Conservation (phyloP, 768 basidiomycete genomes). For the Hypholoma sublateritium region DNA sequence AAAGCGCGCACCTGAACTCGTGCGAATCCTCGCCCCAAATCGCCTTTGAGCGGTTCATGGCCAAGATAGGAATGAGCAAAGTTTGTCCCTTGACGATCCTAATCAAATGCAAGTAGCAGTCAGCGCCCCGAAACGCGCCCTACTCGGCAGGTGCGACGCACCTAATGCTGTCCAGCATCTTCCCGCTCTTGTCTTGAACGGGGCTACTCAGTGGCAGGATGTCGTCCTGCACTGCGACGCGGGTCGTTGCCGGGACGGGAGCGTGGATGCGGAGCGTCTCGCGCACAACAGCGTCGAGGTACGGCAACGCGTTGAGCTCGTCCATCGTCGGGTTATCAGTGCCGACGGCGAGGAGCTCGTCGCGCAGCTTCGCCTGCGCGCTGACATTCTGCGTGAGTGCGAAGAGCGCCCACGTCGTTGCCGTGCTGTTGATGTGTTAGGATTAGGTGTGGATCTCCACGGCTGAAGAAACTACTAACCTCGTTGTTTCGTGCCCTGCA, state of each 20-base stretch:
- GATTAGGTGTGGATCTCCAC: not conserved
- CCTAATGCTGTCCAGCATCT: conserved; percentile 35
- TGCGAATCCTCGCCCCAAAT: conserved; percentile 65
- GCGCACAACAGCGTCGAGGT: conserved; percentile 65
- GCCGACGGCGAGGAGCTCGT: conserved; percentile 50
- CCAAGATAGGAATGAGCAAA: conserved; percentile 49
- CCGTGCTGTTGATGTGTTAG: conserved; percentile 29
- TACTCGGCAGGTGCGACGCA: not conserved
- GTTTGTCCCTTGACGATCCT: conserved; percentile 46
- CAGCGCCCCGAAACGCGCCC: not conserved
- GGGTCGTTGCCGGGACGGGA: conserved; percentile 43
- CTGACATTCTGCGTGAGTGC: conserved; percentile 47
- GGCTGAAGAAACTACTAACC: conserved; percentile 22
- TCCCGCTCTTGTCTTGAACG: conserved; percentile 42
- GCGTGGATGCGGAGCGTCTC: conserved; percentile 60
- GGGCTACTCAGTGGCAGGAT: conserved; percentile 49
- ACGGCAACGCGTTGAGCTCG: conserved; percentile 61
- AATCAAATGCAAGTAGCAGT: not conserved
- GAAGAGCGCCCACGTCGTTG: conserved; percentile 59
- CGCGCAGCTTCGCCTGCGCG: conserved; percentile 54
- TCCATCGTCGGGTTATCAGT: conserved; percentile 71
- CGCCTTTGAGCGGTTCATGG: conserved; percentile 48
- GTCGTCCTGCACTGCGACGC: conserved; percentile 52
- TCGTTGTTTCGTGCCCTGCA: conserved; percentile 61
- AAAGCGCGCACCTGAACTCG: conserved; percentile 51